A percentile compares a stretch with the other conserved stretches of the same genome.
Conservation (phyloP, 108 stramenopile genomes). For the Mediolabrus comicus region DNA sequence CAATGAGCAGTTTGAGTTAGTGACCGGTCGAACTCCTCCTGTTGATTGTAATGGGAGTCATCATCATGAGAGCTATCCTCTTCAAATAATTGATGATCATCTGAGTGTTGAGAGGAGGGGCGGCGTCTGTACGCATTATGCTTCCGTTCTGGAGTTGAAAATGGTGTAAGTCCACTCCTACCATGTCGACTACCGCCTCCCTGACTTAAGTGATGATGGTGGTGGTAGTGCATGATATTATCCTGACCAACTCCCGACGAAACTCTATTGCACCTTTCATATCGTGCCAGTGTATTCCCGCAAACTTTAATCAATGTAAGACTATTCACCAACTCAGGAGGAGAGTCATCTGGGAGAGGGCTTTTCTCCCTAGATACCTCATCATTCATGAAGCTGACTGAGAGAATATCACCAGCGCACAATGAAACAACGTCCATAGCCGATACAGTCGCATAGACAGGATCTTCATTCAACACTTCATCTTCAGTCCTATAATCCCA, state of each 20-base stretch:
- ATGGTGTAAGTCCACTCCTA: not conserved
- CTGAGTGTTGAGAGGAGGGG: not conserved
- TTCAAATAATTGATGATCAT: slow-evolving; percentile 11
- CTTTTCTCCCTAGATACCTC: slow-evolving; percentile 34
- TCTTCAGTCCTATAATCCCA: slow-evolving; percentile 49
- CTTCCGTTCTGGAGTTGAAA: not conserved
- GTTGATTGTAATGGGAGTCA: slow-evolving; percentile 13
- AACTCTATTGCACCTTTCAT: slow-evolving; percentile 7
- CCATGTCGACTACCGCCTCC: not conserved
- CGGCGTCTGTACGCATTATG: not conserved
- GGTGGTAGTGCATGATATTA: too few species aligned
- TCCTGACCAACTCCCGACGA: not conserved
- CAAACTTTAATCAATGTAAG: slow-evolving; percentile 33
- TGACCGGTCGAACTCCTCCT: slow-evolving; percentile 40
- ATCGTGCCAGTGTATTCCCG: slow-evolving; percentile 42
- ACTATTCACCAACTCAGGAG: slow-evolving; percentile 40
- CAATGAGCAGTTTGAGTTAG: slow-evolving; percentile 34
- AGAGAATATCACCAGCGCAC: slow-evolving; percentile 32
- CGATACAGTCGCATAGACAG: slow-evolving; percentile 42
- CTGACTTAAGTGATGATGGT: not conserved
- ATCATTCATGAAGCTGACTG: slow-evolving; percentile 45
- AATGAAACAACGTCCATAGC: slow-evolving; percentile 45
- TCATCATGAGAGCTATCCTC: slow-evolving; percentile 4
- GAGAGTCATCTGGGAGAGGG: slow-evolving; percentile 38
- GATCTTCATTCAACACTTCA: slow-evolving; percentile 42